These are phyloP conservation scores for Eragrostis tef DNA, from an alignment of 202 grass and related monocot species.

Conservation along the genomic window DNA sequence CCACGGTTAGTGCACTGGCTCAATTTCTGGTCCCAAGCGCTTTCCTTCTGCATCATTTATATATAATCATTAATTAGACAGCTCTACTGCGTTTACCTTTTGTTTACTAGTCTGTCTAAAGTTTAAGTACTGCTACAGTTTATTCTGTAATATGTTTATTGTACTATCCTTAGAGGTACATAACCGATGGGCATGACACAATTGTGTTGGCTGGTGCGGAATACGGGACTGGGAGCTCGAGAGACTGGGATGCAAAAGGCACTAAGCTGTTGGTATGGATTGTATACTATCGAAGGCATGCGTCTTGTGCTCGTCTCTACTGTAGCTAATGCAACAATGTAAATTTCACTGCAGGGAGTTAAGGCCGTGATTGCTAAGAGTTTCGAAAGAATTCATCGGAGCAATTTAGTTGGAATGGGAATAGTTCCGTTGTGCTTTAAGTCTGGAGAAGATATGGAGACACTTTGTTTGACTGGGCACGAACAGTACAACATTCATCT, in stretches of 20 bases:
- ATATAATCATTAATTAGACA: not conserved
- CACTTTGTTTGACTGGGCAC: slow-evolving; percentile 67
- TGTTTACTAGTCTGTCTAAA: not conserved
- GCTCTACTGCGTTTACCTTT: not conserved
- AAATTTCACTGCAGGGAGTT: slow-evolving; percentile 57
- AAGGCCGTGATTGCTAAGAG: slow-evolving; percentile 76
- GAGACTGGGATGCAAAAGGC: slow-evolving; percentile 66
- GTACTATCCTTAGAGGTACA: slow-evolving; percentile 57
- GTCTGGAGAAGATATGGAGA: slow-evolving; percentile 62
- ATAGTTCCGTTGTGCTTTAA: slow-evolving; percentile 70
- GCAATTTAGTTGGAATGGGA: slow-evolving; percentile 78
- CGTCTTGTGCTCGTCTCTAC: slow-evolving; percentile 23
- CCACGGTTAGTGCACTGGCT: slow-evolving; percentile 47
- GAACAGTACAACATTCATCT: slow-evolving; percentile 64
- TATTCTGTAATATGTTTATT: slow-evolving; percentile 24
- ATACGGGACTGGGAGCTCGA: slow-evolving; percentile 69
- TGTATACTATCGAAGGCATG: not conserved
- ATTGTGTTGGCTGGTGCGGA: slow-evolving; percentile 69
- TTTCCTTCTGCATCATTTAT: not conserved
- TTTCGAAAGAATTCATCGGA: slow-evolving; percentile 76
- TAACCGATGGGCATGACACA: slow-evolving; percentile 55
- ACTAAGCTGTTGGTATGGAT: slow-evolving; percentile 56
- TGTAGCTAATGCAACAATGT: not conserved
- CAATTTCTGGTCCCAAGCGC: not conserved
- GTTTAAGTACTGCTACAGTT: not conserved